Base-by-base conservation (phyloP, 768 basidiomycete species). In the Naganishia randhawae region DNA sequence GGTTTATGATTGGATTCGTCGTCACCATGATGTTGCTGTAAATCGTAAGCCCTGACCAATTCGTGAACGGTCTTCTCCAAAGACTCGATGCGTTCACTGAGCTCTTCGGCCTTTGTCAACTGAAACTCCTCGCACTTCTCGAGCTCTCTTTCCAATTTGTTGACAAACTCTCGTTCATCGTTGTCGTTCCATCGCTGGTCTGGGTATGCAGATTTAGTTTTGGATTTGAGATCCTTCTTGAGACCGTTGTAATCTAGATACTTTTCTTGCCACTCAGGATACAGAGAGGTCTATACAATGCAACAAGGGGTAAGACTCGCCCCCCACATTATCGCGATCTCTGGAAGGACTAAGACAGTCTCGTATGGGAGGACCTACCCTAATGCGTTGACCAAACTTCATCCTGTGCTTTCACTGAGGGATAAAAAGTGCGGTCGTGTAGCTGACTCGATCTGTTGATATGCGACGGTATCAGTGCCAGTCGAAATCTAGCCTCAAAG, bases 101-200 rank as follows among this genome's bases (percentile, higher is more conserved):
- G 85, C 77, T 97, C 92, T 14, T 78, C 75, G 11, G 80, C 75
- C 86, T 96, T 98, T 37, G 84, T 82, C 77, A 88, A 90, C 78
- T 98, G 95, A 77, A 98, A 98, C 75, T 88, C 87, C 73, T 94
- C 89, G 50, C 97, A 88, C 82, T 98, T 98, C 75, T 93, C 90
- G 35, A 98, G 84, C 82, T 98, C 93, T 68, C 83, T 83, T 74
- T 90, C 88, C 65, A 97, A 86, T 82, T 88, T 85, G 50, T 76
- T 79, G 13, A 87, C 88, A 76, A 98, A 98, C 45, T 89, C 86
- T 37, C 83, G 82, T 81, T 98, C 95, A 77, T 96, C 92, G 16
- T 83, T 80, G 51, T 86, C 85, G 35, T 83, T 85, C 95, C 95
- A 97, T 51, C 80, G 78, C 25, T 82, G 83, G 85, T 89, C 35